A percentile compares a stretch with the other conserved stretches of the same genome.
Evolutionary conservation across 2,329 filamentous ascomycete species (phyloP).

Genomic region (Samsoniella hepiali): DNA sequence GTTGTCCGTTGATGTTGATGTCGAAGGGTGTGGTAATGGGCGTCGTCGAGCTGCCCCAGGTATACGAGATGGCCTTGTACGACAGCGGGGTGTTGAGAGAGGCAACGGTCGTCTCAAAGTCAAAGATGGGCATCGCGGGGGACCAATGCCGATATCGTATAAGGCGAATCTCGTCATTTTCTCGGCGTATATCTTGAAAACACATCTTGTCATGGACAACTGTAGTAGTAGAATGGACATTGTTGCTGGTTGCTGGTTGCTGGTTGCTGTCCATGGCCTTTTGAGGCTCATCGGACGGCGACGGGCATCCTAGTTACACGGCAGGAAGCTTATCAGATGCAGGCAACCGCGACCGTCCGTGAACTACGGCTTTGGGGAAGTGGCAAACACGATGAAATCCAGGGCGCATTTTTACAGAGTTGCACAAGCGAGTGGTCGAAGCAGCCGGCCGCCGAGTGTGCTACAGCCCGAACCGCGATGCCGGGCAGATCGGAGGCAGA

Average conservation of each 20-base stretch:
- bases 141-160: neutral
- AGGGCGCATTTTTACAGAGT: neutral
- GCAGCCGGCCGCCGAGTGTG: neutral
- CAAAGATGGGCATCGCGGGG: neutral
- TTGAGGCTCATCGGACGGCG: neutral
- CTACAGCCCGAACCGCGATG: neutral
- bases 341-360: neutral
- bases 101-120: neutral
- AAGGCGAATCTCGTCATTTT: neutral
- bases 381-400: neutral
- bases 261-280: neutral
- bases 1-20: neutral
- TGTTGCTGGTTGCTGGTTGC: neutral
- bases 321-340: neutral
- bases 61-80: constrained; percentile 5
- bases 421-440: neutral
- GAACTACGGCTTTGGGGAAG: neutral
- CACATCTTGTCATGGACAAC: neutral
- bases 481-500: neutral
- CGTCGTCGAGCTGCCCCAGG: neutral
- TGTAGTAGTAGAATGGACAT: neutral
- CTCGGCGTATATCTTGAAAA: neutral
- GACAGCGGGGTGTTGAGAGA: neutral
- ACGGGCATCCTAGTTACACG: neutral
- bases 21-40: neutral